phyloP scores from a whole-genome alignment of 2,329 filamentous ascomycete genomes.

The Ramularia collo-cygni region DNA sequence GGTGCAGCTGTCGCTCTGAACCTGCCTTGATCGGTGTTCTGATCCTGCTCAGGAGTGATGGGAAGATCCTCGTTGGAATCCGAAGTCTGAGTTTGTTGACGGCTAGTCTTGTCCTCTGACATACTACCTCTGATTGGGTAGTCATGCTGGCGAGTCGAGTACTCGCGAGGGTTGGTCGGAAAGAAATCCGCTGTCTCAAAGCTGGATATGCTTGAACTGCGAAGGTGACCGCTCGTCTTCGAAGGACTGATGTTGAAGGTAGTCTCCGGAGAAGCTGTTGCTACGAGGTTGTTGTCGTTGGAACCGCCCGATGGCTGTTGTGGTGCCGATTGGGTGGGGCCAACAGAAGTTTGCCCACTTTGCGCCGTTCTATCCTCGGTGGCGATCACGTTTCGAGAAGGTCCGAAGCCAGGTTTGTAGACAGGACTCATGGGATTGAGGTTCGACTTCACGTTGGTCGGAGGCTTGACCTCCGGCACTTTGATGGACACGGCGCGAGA shows the following conservation, averaged over 20 bases:
- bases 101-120: conserved; percentile 19
- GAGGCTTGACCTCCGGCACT: conserved; percentile 22
- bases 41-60: conserved; percentile 4
- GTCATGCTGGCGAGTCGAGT: conserved; percentile 29
- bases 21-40: conserved; percentile 3
- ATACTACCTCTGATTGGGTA: conserved; percentile 16
- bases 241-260: conserved; percentile 13
- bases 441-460: conserved; percentile 22
- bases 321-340: conserved; percentile 13
- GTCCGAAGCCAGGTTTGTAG: conserved; percentile 29
- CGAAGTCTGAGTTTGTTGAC: conserved; percentile 5
- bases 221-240: conserved; percentile 19
- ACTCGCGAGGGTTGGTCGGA: conserved; percentile 31
- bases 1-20: conserved; percentile 19
- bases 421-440: conserved; percentile 35
- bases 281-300: conserved; percentile 7
- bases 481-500: conserved; percentile 31
- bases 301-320: conserved; percentile 12
- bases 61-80: conserved; percentile 1
- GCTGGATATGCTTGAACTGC: conserved; percentile 32
- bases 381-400: too few species aligned
- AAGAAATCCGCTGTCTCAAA: conserved; percentile 35
- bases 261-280: conserved; percentile 15
- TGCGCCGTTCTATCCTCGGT: conserved; percentile 1
- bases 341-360: not conserved